Base-by-base conservation (phyloP, 2,329 filamentous ascomycete genomes). In the Decorospora gaudefroyi region DNA sequence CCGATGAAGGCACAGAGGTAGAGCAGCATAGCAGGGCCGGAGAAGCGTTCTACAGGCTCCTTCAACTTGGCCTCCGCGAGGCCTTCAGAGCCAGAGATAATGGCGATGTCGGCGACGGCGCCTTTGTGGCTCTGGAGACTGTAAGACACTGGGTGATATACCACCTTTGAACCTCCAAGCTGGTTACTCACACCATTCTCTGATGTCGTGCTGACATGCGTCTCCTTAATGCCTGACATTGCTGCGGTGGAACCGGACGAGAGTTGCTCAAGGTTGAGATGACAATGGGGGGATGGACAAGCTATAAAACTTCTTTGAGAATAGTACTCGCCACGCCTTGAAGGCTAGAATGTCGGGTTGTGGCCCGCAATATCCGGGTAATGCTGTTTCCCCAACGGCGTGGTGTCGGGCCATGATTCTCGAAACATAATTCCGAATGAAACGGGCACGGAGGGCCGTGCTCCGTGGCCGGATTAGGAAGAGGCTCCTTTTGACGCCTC, bases 11-110 rank as follows among this genome's bases (percentile, higher is more conserved):
- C 46, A 30, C 54, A 59, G 11, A 58, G 27, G 36, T 55, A 61
- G 6, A 67, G 59, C 23, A 59, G 45, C 15, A 68, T 36, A 12
- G 57, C 50, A 29, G 43, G 43, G 6, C 13, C 12, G 25, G 42
- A 51, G 39, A 63, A 60, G 4, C 37, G 32, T 3, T 22, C 40
- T 1, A 76, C 73, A 6, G 77, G 75, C 57, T 82, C 79, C 65
- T 77, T 76, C 57, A 79, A 59, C 64, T 77, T 72, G 15, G 80
- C 80, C 64, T 82, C 76, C 53, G 77, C 74, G 65, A 76, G 81
- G 35, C 78, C 77, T 53, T 79, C 77, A 52, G 75, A 76, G 48
- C 79, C 79, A 16, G 60, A 70, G 55, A 81, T 70, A 44, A 78
- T 69, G 54, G 74, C 78, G 53, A 74, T 64, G 42, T 71, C 61